Base-by-base conservation (phyloP, 768 basidiomycete species). In the Trametes cinnabarina region DNA sequence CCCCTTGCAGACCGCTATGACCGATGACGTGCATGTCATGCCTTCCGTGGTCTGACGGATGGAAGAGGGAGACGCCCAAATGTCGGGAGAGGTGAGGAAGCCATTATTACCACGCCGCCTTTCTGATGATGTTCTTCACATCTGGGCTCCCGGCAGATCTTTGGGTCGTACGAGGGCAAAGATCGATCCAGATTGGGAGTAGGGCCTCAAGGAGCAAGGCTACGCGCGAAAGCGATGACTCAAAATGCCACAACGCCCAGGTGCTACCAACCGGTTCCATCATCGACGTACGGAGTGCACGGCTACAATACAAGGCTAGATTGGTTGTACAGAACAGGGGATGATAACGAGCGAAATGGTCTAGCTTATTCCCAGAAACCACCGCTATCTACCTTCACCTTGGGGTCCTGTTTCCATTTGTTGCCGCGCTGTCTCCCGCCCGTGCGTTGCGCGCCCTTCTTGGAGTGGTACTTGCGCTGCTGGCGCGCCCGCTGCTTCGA, bases 401-500 rank as follows among this genome's bases (percentile, higher is more conserved):
- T 77, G 28, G 73, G 80, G 66, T 93, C 90, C 67, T 86, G 84
- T 73, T 92, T 95, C 53, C 86, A 86, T 69, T 95, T 95, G 69
- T 89, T 92, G 20, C 93, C 93, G 63, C 86, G 84, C 22, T 84
- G 76, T 37, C 90, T 77, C 23, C 89, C 89, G 14, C 76, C 78
- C 26, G 79, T 82, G 54, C 83, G 77, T 52, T 82, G 80, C 3
- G 78, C 78, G 7, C 81, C 79, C 60, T 85, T 82, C 71, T 87
- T 90, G 1, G 89, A 84, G 74, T 95, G 93, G 68, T 90, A 82
- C 69, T 90, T 91, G 56, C 81, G 79, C 66, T 88, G 80, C 64
- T 89, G 80, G 57, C 81, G 81, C 19, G 82, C 78, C 3, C 83
- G 85, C 48, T 73, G 66, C 66, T 83, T 86, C 2, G 77, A 72